Base-by-base conservation (phyloP, 2,329 filamentous ascomycete genomes). In the Elsinoe arachidis region DNA sequence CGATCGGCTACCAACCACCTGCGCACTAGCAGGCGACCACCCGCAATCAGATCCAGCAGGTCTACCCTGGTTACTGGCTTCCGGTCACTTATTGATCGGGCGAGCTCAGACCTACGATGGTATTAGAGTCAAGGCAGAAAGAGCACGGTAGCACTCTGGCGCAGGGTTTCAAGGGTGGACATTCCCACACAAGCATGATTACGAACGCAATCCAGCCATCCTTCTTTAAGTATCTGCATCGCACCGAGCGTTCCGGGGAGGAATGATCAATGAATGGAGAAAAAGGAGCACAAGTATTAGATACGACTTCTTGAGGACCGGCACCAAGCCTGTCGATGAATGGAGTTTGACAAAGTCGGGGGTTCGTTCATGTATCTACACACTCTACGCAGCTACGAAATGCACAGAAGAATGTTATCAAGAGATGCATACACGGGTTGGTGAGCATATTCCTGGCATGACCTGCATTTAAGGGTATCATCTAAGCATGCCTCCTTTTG, bases 1-100 rank as follows among this genome's bases (percentile, higher is more conserved):
- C 88, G 56, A 85, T 93, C 68, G 90, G 92, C 74, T 93, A 89
- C 73, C 86, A 91, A 70, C 82, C 87, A 61, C 86, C 87, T n/a
- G 51, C 39, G 26, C 63, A 65, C 55, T 64, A 61, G 57, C 56
- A 43, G 51, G 44, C 55, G 37, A 43, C 43, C 11, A 15, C 51
- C 44, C 43, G 46, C 51, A 23, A 15, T 39, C 33, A 23, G 26
- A 17, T 53, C 49, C 17, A 23, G 33, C 26, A 38, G 3, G 26
- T n/a, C 10, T 34, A 53, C 14, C 33, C 33, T 15, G 35, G 49
- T 34, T 38, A 33, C 26, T 34, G 46, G 33, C 23, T 15, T 14
- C 41, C 41, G n/a, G n/a, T n/a, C 19, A 26, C 41, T 30, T 46
- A 10, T 26, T 26, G 19, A 46, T 12, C 2, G 41, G 10, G 19